Percentiles rank a stretch among this genome's conserved stretches.
Conservation (phyloP, 2,329 filamentous ascomycete genomes). For the Colletotrichum phormii region DNA sequence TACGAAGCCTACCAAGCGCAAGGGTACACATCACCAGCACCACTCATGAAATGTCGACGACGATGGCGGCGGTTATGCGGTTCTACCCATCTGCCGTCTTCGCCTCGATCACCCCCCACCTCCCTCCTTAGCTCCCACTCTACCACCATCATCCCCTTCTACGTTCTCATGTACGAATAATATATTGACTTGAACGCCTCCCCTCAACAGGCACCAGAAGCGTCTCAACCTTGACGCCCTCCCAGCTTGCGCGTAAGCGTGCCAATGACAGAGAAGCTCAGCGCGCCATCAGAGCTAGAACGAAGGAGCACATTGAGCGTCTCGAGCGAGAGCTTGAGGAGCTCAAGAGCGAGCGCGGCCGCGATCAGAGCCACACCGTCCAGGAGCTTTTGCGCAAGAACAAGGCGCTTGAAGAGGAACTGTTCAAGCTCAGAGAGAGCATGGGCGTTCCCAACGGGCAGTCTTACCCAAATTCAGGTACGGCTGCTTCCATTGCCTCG, state of each 20-base stretch:
- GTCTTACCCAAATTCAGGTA: slow-evolving; percentile 57
- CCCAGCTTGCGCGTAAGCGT: slow-evolving; percentile 89
- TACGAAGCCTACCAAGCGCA: slow-evolving; percentile 57
- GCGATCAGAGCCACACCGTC: slow-evolving; percentile 63
- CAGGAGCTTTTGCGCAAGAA: slow-evolving; percentile 65
- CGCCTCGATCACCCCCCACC: not conserved
- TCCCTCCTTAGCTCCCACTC: not conserved
- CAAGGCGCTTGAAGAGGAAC: slow-evolving; percentile 65
- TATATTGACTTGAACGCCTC: slow-evolving; percentile 17
- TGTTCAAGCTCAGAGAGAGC: slow-evolving; percentile 57
- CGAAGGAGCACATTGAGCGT: slow-evolving; percentile 85
- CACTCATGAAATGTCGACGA: not conserved
- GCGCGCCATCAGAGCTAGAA: slow-evolving; percentile 86
- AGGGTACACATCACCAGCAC: slow-evolving; percentile 50
- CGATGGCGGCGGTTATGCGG: not conserved
- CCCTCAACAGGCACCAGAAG: slow-evolving; percentile 70
- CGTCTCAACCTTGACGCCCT: slow-evolving; percentile 87
- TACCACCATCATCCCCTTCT: slow-evolving; percentile 21
- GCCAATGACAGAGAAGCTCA: slow-evolving; percentile 94
- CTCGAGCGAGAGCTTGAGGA: slow-evolving; percentile 82
- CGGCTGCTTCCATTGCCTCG: slow-evolving; percentile 38
- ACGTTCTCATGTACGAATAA: not conserved
- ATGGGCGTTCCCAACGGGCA: slow-evolving; percentile 56
- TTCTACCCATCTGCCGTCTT: not conserved
- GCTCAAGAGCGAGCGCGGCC: slow-evolving; percentile 64